Evolutionary conservation across 345 rosid genomes (phyloP), one percentile per base, ranked within the genome.

Genomic region (Citrus trifoliata): DNA sequence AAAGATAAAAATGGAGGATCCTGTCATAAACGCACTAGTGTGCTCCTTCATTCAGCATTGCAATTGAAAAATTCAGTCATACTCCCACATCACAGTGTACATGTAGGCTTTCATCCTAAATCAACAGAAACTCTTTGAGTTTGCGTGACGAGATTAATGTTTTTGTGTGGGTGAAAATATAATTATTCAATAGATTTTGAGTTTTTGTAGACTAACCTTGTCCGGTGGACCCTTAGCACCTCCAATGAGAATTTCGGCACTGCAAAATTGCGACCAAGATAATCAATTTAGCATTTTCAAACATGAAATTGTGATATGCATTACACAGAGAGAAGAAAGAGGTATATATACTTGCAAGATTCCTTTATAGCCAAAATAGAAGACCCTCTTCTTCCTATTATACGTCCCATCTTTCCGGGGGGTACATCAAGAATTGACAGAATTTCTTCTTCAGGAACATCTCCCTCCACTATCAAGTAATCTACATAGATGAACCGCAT

Each of bases 161-260:
- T 9, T 46, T 18, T 35, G 48, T 56, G 10, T 21, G 7, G 37
- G 58, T 53, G 12, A 53, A 53, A 19, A 53, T 51, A n/a, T 24
- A 24, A 19, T 58, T 40, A 67, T 21, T 56, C 19, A 51, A 40
- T 24, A 16, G 38, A 65, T 67, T 70, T 13, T 27, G 64, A 16
- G 38, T 55, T 67, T 70, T 12, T 27, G 64, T 9, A 38, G 61
- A 76, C 91, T 80, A 83, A 93, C 99, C 97, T 95, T 92, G 86
- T 95, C 89, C 67, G 95, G 96, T 82, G 99, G 99, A 74, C 98
- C 99, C 78, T 90, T 95, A 6, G 85, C 65, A 30, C 97, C 97
- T 81, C 97, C 99, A 24, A 87, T 82, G 70, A 90, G 80, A 86
- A 95, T 95, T 83, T 92, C 97, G 1, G 96, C 98, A 22, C 98